Base-by-base conservation (phyloP, 352 stramenopile species). In the Pythium monospermum region DNA sequence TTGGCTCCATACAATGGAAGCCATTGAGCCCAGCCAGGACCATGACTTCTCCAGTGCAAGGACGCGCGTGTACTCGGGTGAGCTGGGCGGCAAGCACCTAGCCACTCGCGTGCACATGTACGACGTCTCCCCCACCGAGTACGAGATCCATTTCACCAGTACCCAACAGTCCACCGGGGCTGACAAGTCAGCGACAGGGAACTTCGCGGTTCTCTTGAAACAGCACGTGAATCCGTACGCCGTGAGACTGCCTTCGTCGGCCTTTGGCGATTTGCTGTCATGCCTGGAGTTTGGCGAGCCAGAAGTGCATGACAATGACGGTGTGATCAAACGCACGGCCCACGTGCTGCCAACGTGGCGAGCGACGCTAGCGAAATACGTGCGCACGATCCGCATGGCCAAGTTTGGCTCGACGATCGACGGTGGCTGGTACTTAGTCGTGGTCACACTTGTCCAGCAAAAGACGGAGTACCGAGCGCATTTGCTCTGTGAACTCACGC, bases 381-480 rank as follows among this genome's bases (percentile, higher is more conserved):
- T 87, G 2, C 72, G 73, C 6, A 67, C 75, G 3, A 32, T 81
- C 13, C 71, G 64, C 2, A 57, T 87, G 16, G 48, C 63, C 15
- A 69, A 57, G 26, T 77, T 79, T 21, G 72, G 68, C 3, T 66
- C 53, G 28, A 76, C 70, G 48, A 49, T 81, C 25, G 59, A 57
- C 27, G 26, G 62, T 13, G 19, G 57, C 11, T 83, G 72, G 25
- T 68, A 61, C 39, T 66, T 87, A 11, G 50, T 71, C 10, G 58
- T 61, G 0, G n/a, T 73, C 3, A 72, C 61, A 4, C 23, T 82
- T 23, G 76, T 87, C 11, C 76, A 87, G 49, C 67, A 81, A 25
- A 87, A 84, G 49, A 76, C 66, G 1, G 68, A 84, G 43, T 87
- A 76, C 42, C 68, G 73, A 5, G 53, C 70, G 2, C 64, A 77